These are phyloP conservation scores for Abrus pulchellus DNA, from an alignment of 306 rosid species.

Conservation along the genomic window DNA sequence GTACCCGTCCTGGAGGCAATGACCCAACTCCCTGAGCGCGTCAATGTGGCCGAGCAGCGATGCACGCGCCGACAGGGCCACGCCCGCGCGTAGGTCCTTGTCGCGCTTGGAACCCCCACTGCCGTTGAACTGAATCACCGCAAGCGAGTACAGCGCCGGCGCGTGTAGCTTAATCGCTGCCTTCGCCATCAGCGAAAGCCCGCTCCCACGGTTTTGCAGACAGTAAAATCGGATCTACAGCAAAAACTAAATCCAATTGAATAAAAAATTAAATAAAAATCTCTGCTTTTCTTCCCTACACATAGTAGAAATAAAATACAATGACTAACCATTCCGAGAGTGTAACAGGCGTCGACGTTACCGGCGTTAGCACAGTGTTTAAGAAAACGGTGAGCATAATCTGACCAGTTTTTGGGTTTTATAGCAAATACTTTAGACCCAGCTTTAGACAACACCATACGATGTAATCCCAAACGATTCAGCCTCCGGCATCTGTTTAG, in stretches of 20 bases:
- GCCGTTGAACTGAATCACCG: slow-evolving; percentile 94
- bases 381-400: slow-evolving; percentile 68
- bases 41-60: slow-evolving; percentile 78
- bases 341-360: slow-evolving; percentile 76
- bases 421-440: slow-evolving; percentile 63
- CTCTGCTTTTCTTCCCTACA: neutral
- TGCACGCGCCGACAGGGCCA: slow-evolving; percentile 79
- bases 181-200: slow-evolving; percentile 77
- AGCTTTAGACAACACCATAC: slow-evolving; percentile 71
- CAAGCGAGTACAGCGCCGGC: slow-evolving; percentile 81
- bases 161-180: slow-evolving; percentile 79
- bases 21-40: slow-evolving; percentile 91
- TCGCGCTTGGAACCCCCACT: slow-evolving; percentile 76
- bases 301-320: neutral
- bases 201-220: slow-evolving; percentile 70
- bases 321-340: slow-evolving; percentile 92
- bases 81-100: slow-evolving; percentile 80
- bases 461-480: slow-evolving; percentile 64
- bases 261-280: neutral
- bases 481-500: slow-evolving; percentile 74
- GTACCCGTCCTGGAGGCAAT: slow-evolving; percentile 93
- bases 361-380: slow-evolving; percentile 75
- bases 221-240: slow-evolving; percentile 88
- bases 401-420: slow-evolving; percentile 71
- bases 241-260: neutral